A percentile compares a stretch with the other conserved stretches of the same genome.
These are phyloP conservation scores for Scheffersomyces stipitis DNA, from an alignment of 805 yeast species.

Conservation along the genomic window DNA sequence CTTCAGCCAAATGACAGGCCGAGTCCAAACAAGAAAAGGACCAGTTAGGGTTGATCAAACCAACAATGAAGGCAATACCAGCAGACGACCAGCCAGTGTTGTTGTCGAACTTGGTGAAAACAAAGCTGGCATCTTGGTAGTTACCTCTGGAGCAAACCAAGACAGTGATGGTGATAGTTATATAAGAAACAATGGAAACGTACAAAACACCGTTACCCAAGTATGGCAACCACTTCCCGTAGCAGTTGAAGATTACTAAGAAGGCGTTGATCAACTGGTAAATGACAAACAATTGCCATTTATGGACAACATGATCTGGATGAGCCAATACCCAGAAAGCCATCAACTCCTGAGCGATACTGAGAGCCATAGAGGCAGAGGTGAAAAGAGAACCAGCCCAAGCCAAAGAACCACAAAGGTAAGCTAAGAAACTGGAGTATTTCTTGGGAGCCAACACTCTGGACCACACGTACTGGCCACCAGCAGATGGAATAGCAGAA, in stretches of 20 bases:
- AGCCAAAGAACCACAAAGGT: conserved; percentile 39
- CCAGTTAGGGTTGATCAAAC: conserved; percentile 40
- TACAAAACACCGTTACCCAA: conserved; percentile 37
- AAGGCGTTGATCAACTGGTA: conserved; percentile 35
- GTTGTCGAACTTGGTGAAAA: conserved; percentile 23
- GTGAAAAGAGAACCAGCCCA: conserved; percentile 47
- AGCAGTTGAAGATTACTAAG: conserved; percentile 35
- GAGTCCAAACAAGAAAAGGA: conserved; percentile 41
- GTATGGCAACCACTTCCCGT: conserved; percentile 34
- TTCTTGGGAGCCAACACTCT: conserved; percentile 38
- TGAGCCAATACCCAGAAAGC: conserved; percentile 37
- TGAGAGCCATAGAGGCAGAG: conserved; percentile 37
- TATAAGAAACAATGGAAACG: conserved; percentile 33
- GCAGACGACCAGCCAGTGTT: conserved; percentile 30
- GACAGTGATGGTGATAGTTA: conserved; percentile 37
- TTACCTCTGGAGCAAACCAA: conserved; percentile 36
- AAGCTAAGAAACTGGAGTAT: conserved; percentile 37
- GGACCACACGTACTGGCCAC: conserved; percentile 46
- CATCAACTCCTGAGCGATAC: conserved; percentile 35
- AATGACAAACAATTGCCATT: conserved; percentile 38
- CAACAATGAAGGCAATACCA: conserved; percentile 38
- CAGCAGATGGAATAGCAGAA: conserved; percentile 41
- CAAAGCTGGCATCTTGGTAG: conserved; percentile 28
- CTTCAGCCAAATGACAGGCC: conserved; percentile 45
- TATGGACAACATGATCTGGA: conserved; percentile 31